Evolutionary conservation across 805 yeast genomes (phyloP).

Genomic region (Tetrapisispora pingtungensis): DNA sequence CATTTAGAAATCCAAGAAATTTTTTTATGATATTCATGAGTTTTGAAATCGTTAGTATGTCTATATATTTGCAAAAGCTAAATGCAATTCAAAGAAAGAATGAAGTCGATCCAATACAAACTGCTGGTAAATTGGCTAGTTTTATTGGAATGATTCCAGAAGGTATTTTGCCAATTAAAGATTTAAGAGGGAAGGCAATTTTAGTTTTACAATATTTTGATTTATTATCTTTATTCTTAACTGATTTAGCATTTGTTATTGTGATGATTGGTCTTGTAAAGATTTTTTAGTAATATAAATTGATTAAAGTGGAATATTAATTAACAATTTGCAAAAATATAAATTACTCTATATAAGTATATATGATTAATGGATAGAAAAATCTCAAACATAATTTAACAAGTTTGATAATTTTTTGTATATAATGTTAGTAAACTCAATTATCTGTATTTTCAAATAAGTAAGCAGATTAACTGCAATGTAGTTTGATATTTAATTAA

Average conservation of each 20-base stretch:
- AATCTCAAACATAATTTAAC: too few species aligned
- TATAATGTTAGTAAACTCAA: too few species aligned
- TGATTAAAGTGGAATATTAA: too few species aligned
- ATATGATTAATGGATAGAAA: neutral
- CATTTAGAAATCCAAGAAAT: slow-evolving; percentile 20
- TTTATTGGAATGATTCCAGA: slow-evolving; percentile 27
- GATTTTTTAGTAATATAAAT: neutral
- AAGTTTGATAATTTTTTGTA: too few species aligned
- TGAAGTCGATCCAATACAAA: slow-evolving; percentile 20
- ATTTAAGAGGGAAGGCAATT: slow-evolving; percentile 21
- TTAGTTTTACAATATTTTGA: slow-evolving; percentile 25
- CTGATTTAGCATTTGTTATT: slow-evolving; percentile 27
- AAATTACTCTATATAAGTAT: neutral
- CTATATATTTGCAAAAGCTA: slow-evolving; percentile 24
- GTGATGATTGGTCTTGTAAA: slow-evolving; percentile 19
- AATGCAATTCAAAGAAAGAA: slow-evolving; percentile 19
- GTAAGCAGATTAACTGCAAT: too few species aligned
- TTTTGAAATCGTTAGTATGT: slow-evolving; percentile 27
- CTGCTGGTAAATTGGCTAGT: slow-evolving; percentile 23
- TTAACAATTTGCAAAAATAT: neutral
- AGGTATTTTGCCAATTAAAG: slow-evolving; percentile 24
- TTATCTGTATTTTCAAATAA: too few species aligned
- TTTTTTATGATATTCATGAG: slow-evolving; percentile 28
- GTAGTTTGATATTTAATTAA: too few species aligned
- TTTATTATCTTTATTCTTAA: slow-evolving; percentile 26